Conservation (phyloP, 176 grass and related monocot species). For the Eragrostis curvula region DNA sequence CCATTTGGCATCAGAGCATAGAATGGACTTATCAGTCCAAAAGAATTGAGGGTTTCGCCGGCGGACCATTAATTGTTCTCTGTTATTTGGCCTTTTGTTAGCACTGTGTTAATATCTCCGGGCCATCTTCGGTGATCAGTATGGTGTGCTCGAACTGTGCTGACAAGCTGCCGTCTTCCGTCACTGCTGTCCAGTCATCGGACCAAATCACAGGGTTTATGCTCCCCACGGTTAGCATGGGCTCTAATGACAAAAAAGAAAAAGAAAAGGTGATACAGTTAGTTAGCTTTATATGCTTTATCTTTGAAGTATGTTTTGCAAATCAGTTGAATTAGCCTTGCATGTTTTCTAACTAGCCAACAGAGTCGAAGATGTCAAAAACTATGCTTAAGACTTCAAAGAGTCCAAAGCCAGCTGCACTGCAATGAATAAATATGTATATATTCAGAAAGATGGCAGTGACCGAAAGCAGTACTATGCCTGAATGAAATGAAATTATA, state of each 20-base stretch:
- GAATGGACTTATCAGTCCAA: not conserved
- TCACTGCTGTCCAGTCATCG: constrained; percentile 91
- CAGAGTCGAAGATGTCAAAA: not conserved
- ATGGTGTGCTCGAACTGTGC: constrained; percentile 95
- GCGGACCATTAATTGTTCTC: not conserved
- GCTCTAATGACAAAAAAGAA: constrained; percentile 50
- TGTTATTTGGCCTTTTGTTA: constrained; percentile 15
- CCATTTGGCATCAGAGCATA: constrained; percentile 22
- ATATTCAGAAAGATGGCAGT: constrained; percentile 7
- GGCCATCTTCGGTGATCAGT: constrained; percentile 74
- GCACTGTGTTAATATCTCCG: constrained; percentile 77
- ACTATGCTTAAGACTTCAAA: not conserved
- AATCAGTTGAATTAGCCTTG: not conserved
- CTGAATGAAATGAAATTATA: not conserved
- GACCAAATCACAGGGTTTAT: constrained; percentile 76
- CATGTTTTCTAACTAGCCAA: constrained; percentile 16
- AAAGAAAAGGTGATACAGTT: not conserved
- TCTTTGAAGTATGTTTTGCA: not conserved
- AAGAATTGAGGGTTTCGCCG: constrained; percentile 21
- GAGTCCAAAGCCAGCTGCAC: not conserved
- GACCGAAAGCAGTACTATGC: not conserved
- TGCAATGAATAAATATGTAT: not conserved
- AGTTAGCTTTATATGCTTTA: constrained; percentile 34
- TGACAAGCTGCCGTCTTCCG: constrained; percentile 81
- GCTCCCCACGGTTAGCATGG: constrained; percentile 91